Conservation (phyloP, 352 stramenopile species). For the Pythium brachiatum region DNA sequence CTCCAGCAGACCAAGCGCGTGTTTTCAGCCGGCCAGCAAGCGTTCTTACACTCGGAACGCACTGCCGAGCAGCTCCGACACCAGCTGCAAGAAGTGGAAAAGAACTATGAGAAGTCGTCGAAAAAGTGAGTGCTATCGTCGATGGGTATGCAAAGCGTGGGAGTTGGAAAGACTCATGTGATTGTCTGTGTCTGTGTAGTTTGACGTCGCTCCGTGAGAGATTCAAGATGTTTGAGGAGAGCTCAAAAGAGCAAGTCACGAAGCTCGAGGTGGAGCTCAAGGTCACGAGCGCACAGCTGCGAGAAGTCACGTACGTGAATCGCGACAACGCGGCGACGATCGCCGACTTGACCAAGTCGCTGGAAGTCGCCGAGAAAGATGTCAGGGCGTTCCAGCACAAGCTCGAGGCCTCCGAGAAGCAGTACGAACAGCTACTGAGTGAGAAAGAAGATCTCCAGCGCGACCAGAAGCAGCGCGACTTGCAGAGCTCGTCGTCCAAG, state of each 20-base stretch:
- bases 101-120: slow-evolving; percentile 70
- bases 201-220: slow-evolving; percentile 59
- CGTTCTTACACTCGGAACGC: slow-evolving; percentile 68
- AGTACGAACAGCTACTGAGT: slow-evolving; percentile 37
- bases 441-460: slow-evolving; percentile 65
- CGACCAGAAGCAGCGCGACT: slow-evolving; percentile 50
- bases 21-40: slow-evolving; percentile 73
- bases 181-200: slow-evolving; percentile 27
- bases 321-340: slow-evolving; percentile 68
- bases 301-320: slow-evolving; percentile 74
- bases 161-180: neutral
- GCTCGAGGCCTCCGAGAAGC: slow-evolving; percentile 40
- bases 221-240: slow-evolving; percentile 78
- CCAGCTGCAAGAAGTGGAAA: slow-evolving; percentile 67
- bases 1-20: slow-evolving; percentile 80
- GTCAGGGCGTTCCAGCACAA: slow-evolving; percentile 33
- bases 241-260: slow-evolving; percentile 72
- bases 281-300: slow-evolving; percentile 60
- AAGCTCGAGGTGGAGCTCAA: slow-evolving; percentile 84
- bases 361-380: slow-evolving; percentile 53
- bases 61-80: slow-evolving; percentile 66
- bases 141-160: too few species aligned
- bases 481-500: slow-evolving; percentile 54
- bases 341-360: slow-evolving; percentile 51
- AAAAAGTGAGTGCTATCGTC: slow-evolving; percentile 44